Evolutionary conservation across 2,329 filamentous ascomycete species (phyloP).

Genomic region (Claviceps quebecensis): DNA sequence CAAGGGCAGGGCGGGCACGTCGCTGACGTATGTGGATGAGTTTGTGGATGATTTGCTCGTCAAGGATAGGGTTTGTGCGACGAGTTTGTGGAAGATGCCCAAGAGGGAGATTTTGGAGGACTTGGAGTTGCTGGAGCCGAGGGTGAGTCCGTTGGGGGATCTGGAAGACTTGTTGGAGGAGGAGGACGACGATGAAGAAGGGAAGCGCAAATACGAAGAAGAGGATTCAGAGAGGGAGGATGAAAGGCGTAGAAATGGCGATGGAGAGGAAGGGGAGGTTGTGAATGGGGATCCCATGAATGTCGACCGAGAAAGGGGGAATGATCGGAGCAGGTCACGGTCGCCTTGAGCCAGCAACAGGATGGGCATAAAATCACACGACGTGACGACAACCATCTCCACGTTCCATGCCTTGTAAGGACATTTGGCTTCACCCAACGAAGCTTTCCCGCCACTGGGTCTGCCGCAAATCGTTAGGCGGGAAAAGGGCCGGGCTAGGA

Average conservation of each 20-base stretch:
- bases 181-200: conserved; percentile 27
- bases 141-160: conserved; percentile 70
- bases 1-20: conserved; percentile 58
- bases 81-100: conserved; percentile 84
- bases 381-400: too few relatives aligned
- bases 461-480: not conserved
- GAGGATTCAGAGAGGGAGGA: conserved; percentile 1
- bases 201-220: conserved; percentile 3
- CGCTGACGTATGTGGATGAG: conserved; percentile 71
- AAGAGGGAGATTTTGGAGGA: conserved; percentile 74
- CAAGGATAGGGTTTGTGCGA: conserved; percentile 82
- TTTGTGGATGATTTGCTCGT: conserved; percentile 86
- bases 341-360: conserved; percentile 1
- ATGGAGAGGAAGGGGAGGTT: conserved; percentile 17
- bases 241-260: conserved; percentile 10
- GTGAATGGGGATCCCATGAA: conserved; percentile 21
- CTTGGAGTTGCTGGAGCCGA: conserved; percentile 70
- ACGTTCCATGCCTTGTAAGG: not conserved
- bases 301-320: conserved; percentile 18
- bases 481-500: too few relatives aligned
- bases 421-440: not conserved
- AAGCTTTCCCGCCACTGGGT: not conserved
- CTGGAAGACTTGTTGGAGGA: conserved; percentile 57
- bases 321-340: conserved; percentile 13
- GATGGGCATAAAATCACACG: not conserved